phyloP scores from a whole-genome alignment of 1,139 yeast species.

The Blastobotrys buckinghamii region DNA sequence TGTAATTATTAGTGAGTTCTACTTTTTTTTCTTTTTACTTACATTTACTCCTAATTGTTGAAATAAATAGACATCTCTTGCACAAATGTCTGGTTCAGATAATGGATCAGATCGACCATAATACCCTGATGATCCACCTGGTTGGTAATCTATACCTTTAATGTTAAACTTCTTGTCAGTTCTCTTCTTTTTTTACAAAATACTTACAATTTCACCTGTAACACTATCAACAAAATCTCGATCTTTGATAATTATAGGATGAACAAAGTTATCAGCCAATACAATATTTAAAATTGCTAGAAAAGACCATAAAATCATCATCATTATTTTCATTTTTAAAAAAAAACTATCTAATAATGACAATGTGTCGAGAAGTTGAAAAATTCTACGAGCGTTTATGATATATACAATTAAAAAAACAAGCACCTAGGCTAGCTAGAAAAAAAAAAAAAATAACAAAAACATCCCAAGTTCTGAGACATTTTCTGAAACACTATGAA shows the following conservation, averaged over 20 bases:
- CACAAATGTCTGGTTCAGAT: slow-evolving; percentile 61
- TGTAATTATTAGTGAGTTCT: slow-evolving; percentile 24
- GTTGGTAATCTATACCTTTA: slow-evolving; percentile 81
- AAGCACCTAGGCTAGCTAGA: too few species aligned
- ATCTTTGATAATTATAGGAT: slow-evolving; percentile 46
- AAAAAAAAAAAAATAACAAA: too few species aligned
- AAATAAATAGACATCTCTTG: slow-evolving; percentile 67
- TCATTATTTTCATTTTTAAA: background rate
- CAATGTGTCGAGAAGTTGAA: background rate
- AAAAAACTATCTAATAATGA: background rate
- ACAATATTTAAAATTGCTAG: background rate
- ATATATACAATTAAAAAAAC: too few species aligned
- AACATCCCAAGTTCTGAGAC: too few species aligned
- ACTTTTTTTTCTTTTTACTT: slow-evolving; percentile 22
- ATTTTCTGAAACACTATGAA: too few species aligned
- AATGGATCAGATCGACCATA: slow-evolving; percentile 55
- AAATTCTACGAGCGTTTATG: background rate
- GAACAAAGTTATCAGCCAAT: slow-evolving; percentile 20
- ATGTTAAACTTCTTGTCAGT: slow-evolving; percentile 53
- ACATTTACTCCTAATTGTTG: slow-evolving; percentile 73
- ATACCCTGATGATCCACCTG: slow-evolving; percentile 77
- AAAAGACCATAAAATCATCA: background rate
- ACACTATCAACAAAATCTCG: slow-evolving; percentile 69
- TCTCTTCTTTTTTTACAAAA: too few species aligned
- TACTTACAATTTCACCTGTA: slow-evolving; percentile 66